Percentiles rank a stretch among this genome's conserved stretches.
phyloP scores from a whole-genome alignment of 2,329 filamentous ascomycete genomes.

The Exophiala spinifera region DNA sequence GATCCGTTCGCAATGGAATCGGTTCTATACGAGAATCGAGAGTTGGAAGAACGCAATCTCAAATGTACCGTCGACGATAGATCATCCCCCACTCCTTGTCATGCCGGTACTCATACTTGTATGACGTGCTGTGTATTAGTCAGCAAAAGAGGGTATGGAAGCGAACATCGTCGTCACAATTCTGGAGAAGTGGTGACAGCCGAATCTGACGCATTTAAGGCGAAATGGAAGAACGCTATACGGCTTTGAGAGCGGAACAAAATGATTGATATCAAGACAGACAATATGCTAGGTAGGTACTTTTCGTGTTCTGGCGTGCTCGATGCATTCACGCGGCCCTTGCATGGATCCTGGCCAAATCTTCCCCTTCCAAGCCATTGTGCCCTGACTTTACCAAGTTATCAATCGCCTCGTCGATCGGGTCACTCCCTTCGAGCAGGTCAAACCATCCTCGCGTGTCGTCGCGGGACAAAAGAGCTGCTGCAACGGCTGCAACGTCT shows the following conservation, averaged over 20 bases:
- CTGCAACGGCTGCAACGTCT: slow-evolving; percentile 52
- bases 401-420: slow-evolving; percentile 46
- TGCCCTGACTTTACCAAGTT: slow-evolving; percentile 43
- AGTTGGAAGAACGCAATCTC: too few species aligned
- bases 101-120: too few species aligned
- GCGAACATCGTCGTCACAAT: not conserved
- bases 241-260: too few species aligned
- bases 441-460: slow-evolving; percentile 54
- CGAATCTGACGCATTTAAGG: too few species aligned
- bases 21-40: too few species aligned
- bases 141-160: too few species aligned
- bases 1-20: too few species aligned
- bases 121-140: too few species aligned
- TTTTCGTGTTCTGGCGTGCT: not conserved
- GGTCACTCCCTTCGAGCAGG: slow-evolving; percentile 51
- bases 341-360: slow-evolving; percentile 44
- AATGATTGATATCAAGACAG: not conserved
- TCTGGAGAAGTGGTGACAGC: too few species aligned
- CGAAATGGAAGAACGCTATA: too few species aligned
- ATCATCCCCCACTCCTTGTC: not conserved
- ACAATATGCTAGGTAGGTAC: too few species aligned
- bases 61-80: too few species aligned
- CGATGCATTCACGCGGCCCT: slow-evolving; percentile 6
- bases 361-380: slow-evolving; percentile 50
- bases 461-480: slow-evolving; percentile 47